Base-by-base conservation (phyloP, 1,284 basidiomycete genomes). In the Rhodotorula mucilaginosa region DNA sequence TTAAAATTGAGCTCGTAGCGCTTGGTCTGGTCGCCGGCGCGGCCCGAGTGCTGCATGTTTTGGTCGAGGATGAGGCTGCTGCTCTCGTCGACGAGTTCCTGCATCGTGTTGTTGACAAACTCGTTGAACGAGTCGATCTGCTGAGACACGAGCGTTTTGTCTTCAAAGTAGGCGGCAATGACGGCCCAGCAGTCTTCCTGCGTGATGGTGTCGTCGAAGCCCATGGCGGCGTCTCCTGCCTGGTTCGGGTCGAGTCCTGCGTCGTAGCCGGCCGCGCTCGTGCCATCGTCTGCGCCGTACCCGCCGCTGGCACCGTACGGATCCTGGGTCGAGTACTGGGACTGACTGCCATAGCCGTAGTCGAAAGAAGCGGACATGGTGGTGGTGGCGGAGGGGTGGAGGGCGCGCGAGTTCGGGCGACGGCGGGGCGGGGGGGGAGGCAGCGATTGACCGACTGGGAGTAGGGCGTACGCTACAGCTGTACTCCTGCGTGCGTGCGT, bases 41-140 rank as follows among this genome's bases (percentile, higher is more conserved):
- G 88, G 23, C 93, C 94, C 5, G 93, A 92, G 81, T 97, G 93
- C 82, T 99, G 96, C 80, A 93, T 90, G 70, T 90, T 90, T 82
- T 99, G 96, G 83, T 99, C 96, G 64, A 99, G 85, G 72, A 96
- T 95, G 79, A 99, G 88, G 78, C 92, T 92, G 48, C 89, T 85
- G 77, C 92, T 93, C 83, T 99, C 97, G 80, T 99, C 96, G 49
- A 99, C 95, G 48, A 99, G 86, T 81, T 99, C 96, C 83, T 99
- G 96, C 91, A 99, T 97, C n/a, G 95, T 98, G 80, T 97, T 98
- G 81, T 96, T 93, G 62, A 99, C 92, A 80, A 99, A 99, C 83
- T 99, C 97, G 82, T 99, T 95, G 83, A 97, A 99, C 46, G 93
- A 96, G 84, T 97, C 94, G 68, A 99, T 88, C 82, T 99, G 96